Evolutionary conservation across 768 basidiomycete genomes (phyloP), one percentile per base, ranked within the genome.

Genomic region (Boletus pseudo-olivaceus): DNA sequence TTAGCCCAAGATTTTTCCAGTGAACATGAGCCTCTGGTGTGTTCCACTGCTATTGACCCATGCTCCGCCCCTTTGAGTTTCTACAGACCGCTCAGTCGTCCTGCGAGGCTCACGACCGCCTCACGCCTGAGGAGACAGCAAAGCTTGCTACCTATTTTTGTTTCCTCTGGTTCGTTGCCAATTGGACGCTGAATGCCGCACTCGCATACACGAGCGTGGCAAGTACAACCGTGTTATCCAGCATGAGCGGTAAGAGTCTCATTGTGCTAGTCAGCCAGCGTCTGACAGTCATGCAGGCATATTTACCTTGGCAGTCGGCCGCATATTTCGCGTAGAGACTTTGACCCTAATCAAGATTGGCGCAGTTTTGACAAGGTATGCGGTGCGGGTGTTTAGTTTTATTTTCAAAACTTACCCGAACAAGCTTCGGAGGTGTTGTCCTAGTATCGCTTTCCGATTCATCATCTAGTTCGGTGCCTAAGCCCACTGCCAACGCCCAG

Each of bases 181-280:
- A 98, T 65, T 98, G 94, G 92, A 70, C 84, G 11, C 74, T 96
- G 30, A 97, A 95, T 66, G 87, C 85, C 1, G 78, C 89, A 19
- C 77, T 98, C 42, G 85, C 82, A 30, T 89, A 87, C 67, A 98
- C 96, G 2, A 93, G 87, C 62, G 95, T 98, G n/a, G 91, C 92
- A 2, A 96, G 93, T 68, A 84, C 91, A 19, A 97, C 95, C 5
- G 87, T 98, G 35, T 71, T 97, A 48, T 88, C 90, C 2, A 85
- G 87, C 64, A 95, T 85, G 77, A 94, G 92, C 59, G 93, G 95
- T 93, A 60, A 33, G 84, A 69, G 8, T 37, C 17, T 23, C 27
- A 17, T 32, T 43, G 15, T 46, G 8, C 19, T n/a, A 17, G 8
- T 42, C 32, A 41, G 19, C 14, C 47, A 23, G 33, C 4, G 27